Evolutionary conservation across 768 basidiomycete species (phyloP).

Genomic region (Phanerodontia chrysosporium): DNA sequence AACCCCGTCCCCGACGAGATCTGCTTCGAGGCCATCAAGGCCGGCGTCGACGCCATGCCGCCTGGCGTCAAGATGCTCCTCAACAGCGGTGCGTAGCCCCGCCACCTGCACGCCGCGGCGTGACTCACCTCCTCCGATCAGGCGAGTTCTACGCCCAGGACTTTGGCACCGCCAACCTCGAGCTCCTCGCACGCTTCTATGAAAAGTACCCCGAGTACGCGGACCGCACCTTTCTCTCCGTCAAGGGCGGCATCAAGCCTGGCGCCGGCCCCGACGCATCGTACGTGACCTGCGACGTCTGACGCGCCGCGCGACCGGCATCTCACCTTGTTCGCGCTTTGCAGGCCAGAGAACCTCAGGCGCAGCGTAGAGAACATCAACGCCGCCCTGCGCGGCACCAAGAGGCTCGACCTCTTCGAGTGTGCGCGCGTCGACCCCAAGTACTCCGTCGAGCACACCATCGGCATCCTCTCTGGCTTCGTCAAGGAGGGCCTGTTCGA

Average conservation of each 20-base stretch:
- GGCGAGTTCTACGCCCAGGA: constrained; percentile 57
- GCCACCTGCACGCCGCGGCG: constrained; percentile 36
- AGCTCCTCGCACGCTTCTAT: constrained; percentile 48
- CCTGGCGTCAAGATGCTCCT: constrained; percentile 44
- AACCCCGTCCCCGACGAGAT: constrained; percentile 49
- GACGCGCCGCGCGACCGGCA: background rate
- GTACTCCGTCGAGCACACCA: constrained; percentile 42
- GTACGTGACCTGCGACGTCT: too few relatives aligned
- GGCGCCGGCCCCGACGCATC: background rate
- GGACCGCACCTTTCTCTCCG: constrained; percentile 43
- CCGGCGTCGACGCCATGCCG: constrained; percentile 39
- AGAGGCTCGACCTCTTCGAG: constrained; percentile 59
- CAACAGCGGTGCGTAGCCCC: constrained; percentile 37
- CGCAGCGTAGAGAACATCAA: constrained; percentile 45
- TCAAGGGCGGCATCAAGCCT: constrained; percentile 36
- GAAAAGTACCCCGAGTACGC: constrained; percentile 39
- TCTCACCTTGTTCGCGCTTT: background rate
- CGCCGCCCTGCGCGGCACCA: constrained; percentile 42
- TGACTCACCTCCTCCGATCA: constrained; percentile 41
- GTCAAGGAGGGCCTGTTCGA: constrained; percentile 53
- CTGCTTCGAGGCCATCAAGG: constrained; percentile 59
- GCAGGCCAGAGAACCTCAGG: constrained; percentile 37
- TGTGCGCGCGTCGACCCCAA: constrained; percentile 43
- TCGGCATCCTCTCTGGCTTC: constrained; percentile 39
- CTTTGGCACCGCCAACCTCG: constrained; percentile 37